phyloP scores from a whole-genome alignment of 2,329 filamentous ascomycete genomes.

The Microdochium paspali region DNA sequence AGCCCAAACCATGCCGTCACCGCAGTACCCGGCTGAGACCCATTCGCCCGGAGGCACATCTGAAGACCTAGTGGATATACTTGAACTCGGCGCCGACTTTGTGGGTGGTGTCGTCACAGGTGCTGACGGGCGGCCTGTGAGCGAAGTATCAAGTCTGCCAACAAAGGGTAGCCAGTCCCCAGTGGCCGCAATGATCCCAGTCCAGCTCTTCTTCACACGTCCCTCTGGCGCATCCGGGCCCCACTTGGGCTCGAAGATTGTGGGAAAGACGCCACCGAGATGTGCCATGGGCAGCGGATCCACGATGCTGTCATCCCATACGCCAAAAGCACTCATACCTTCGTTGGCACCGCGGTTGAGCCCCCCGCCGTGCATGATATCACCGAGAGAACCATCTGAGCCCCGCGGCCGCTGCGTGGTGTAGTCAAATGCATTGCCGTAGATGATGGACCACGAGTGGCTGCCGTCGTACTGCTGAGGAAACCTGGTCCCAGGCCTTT shows the following conservation, averaged over 20 bases:
- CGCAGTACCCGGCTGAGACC: conserved; percentile 40
- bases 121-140: conserved; percentile 15
- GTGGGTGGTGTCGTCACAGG: no score
- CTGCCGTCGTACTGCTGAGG: conserved; percentile 18
- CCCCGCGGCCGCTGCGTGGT: conserved; percentile 33
- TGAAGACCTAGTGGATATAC: neutral
- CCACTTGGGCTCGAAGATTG: conserved; percentile 29
- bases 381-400: conserved; percentile 20
- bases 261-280: conserved; percentile 30
- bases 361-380: conserved; percentile 46
- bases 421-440: conserved; percentile 39
- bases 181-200: conserved; percentile 36
- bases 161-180: conserved; percentile 41
- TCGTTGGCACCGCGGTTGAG: conserved; percentile 30
- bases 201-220: conserved; percentile 33
- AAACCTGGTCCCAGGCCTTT: conserved; percentile 27
- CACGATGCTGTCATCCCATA: conserved; percentile 32
- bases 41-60: conserved; percentile 29
- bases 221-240: conserved; percentile 13
- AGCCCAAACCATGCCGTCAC: conserved; percentile 44
- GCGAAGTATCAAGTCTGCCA: conserved; percentile 25
- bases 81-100: neutral
- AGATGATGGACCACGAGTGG: conserved; percentile 41
- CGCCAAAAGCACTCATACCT: conserved; percentile 35
- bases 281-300: conserved; percentile 28